phyloP scores from a whole-genome alignment of 1,284 basidiomycete genomes.

The Agaricales sp. region DNA sequence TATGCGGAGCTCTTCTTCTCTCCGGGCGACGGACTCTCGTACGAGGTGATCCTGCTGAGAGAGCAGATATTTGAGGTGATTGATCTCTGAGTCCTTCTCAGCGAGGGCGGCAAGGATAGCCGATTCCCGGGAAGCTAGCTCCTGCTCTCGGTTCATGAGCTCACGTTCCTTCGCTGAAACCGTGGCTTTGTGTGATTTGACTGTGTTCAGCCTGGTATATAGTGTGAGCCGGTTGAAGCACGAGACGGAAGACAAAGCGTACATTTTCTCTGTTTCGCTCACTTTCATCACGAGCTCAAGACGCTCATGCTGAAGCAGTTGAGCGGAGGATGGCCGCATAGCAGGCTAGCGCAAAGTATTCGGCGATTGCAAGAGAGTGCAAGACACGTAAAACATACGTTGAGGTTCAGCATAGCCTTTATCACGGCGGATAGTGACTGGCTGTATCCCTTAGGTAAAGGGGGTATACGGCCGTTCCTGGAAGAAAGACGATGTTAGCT shows the following conservation, averaged over 20 bases:
- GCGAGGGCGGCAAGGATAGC: constrained; percentile 32
- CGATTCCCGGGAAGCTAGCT: constrained; percentile 49
- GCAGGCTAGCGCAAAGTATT: constrained; percentile 54
- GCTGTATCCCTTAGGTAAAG: constrained; percentile 75
- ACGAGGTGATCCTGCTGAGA: constrained; percentile 38
- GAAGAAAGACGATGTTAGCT: constrained; percentile 3
- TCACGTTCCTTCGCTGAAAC: constrained; percentile 39
- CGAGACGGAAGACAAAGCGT: constrained; percentile 8
- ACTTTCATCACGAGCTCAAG: constrained; percentile 65
- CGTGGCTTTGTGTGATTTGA: constrained; percentile 50
- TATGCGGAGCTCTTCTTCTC: constrained; percentile 59
- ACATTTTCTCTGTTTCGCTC: constrained; percentile 74
- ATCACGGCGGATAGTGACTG: constrained; percentile 63
- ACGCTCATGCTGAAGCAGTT: constrained; percentile 70
- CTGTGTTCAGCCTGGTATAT: constrained; percentile 38
- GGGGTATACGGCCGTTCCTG: constrained; percentile 79
- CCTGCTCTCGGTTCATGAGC: constrained; percentile 52
- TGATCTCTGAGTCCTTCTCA: constrained; percentile 52
- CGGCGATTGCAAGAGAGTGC: constrained; percentile 2
- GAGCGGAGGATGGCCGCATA: constrained; percentile 72
- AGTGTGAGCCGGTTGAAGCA: constrained; percentile 2
- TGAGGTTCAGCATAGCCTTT: constrained; percentile 80
- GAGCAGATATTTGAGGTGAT: constrained; percentile 33
- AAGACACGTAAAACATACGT: constrained; percentile 37
- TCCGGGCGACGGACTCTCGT: constrained; percentile 46